These are phyloP conservation scores for Coniochaeta sp. DNA, from an alignment of 2,329 filamentous ascomycete species.

Conservation along the genomic window DNA sequence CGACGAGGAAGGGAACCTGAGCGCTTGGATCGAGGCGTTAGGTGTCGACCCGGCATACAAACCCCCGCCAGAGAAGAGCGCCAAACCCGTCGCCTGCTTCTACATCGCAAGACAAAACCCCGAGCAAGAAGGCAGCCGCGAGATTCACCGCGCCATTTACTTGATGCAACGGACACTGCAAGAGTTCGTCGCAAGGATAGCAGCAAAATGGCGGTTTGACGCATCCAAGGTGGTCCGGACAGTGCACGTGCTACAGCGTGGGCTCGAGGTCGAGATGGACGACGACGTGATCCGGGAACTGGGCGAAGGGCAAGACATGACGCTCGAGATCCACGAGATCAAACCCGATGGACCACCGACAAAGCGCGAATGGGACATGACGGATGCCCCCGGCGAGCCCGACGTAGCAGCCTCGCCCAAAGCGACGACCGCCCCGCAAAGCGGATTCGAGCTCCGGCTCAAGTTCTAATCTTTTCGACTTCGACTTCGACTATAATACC, in stretches of 20 bases:
- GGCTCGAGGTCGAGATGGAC: conserved; percentile 79
- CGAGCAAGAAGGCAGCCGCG: conserved; percentile 39
- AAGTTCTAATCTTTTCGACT: conserved; percentile 34
- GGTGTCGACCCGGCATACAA: conserved; percentile 84
- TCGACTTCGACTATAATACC: not conserved
- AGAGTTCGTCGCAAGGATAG: conserved; percentile 67
- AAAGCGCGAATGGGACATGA: conserved; percentile 58
- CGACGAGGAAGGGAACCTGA: conserved; percentile 58
- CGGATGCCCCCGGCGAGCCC: conserved; percentile 35
- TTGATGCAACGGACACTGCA: conserved; percentile 67
- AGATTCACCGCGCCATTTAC: conserved; percentile 81
- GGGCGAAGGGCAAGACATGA: conserved; percentile 88
- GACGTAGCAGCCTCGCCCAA: conserved; percentile 24
- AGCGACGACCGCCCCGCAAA: conserved; percentile 15
- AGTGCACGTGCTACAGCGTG: conserved; percentile 65
- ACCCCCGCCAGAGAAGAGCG: conserved; percentile 63
- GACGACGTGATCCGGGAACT: conserved; percentile 82
- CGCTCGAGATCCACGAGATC: conserved; percentile 56
- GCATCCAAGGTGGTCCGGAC: conserved; percentile 62
- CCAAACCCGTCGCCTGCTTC: conserved; percentile 79
- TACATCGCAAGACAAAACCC: conserved; percentile 60
- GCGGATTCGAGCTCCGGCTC: conserved; percentile 37
- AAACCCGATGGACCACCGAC: conserved; percentile 24
- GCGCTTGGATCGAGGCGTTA: conserved; percentile 82
- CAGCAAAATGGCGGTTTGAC: conserved; percentile 76